Evolutionary conservation across 176 grass and related monocot species (phyloP).

Genomic region (Olyra latifolia): DNA sequence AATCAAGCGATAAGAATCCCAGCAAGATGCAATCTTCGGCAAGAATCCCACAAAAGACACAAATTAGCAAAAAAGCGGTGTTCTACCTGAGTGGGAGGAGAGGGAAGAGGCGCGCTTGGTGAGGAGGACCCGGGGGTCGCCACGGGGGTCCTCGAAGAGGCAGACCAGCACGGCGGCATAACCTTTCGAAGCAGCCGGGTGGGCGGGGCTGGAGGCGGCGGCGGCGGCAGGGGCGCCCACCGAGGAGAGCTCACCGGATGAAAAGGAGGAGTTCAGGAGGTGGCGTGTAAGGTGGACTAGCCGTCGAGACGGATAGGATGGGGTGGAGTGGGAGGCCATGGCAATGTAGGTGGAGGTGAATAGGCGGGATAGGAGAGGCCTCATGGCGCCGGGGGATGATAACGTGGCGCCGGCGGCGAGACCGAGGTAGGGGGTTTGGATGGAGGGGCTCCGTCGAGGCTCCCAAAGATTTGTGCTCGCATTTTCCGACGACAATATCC

Average conservation of each 20-base stretch:
- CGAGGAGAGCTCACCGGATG: constrained; percentile 45
- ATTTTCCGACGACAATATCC: neutral
- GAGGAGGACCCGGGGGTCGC: constrained; percentile 73
- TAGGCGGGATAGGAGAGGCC: constrained; percentile 39
- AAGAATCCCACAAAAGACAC: neutral
- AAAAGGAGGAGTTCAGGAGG: constrained; percentile 10
- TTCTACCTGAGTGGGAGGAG: constrained; percentile 61
- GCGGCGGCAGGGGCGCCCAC: constrained; percentile 39
- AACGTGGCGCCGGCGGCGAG: constrained; percentile 2
- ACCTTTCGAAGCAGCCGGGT: constrained; percentile 20
- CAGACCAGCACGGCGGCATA: constrained; percentile 82
- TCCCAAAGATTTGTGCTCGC: neutral
- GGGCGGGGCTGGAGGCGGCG: constrained; percentile 8
- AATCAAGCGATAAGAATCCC: neutral
- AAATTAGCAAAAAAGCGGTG: neutral
- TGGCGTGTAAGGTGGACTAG: constrained; percentile 44
- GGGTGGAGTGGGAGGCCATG: constrained; percentile 31
- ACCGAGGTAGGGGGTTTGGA: neutral
- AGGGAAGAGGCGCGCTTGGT: constrained; percentile 87
- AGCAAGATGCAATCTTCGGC: neutral
- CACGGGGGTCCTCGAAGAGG: constrained; percentile 68
- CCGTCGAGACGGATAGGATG: constrained; percentile 27
- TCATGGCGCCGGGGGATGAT: constrained; percentile 33
- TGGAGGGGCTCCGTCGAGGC: neutral
- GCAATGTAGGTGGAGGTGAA: constrained; percentile 18